Percentiles rank a stretch among this genome's conserved stretches.
phyloP scores from a whole-genome alignment of 345 rosid species.

The Eutrema heterophyllum region DNA sequence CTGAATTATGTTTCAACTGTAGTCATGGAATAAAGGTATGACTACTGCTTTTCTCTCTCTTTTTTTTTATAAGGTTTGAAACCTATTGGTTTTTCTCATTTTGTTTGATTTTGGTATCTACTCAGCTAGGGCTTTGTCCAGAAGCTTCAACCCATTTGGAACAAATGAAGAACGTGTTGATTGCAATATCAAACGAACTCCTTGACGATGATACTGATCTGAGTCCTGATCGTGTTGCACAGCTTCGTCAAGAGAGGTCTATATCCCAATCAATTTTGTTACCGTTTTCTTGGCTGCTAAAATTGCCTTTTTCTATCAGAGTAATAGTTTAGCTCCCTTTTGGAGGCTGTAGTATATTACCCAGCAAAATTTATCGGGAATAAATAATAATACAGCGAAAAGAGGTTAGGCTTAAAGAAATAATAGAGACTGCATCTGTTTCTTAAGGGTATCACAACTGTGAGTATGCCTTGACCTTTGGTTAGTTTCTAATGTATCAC shows the following conservation, averaged over 20 bases:
- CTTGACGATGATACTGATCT: slow-evolving; percentile 68
- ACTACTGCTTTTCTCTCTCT: slow-evolving; percentile 1
- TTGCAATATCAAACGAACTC: slow-evolving; percentile 87
- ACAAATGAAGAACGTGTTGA: slow-evolving; percentile 80
- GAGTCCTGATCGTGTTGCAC: slow-evolving; percentile 52
- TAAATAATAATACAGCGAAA: not conserved
- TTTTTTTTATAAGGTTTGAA: not conserved
- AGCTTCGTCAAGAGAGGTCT: slow-evolving; percentile 92
- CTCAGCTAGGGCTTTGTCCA: slow-evolving; percentile 86
- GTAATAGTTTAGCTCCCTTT: not conserved
- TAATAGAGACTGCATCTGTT: not conserved
- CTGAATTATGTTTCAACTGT: slow-evolving; percentile 65
- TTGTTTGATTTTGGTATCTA: slow-evolving; percentile 29
- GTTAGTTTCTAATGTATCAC: slow-evolving; percentile 16
- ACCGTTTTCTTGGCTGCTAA: slow-evolving; percentile 6
- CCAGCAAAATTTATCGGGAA: not conserved
- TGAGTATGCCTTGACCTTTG: slow-evolving; percentile 15
- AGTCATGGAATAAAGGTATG: slow-evolving; percentile 73
- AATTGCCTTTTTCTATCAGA: not conserved
- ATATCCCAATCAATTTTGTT: not conserved
- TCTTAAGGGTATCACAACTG: slow-evolving; percentile 3
- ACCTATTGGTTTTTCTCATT: slow-evolving; percentile 15
- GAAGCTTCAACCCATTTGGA: slow-evolving; percentile 68
- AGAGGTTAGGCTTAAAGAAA: not conserved
- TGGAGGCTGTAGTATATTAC: not conserved